Conservation (phyloP, 1,284 basidiomycete species). For the Megacollybia platyphylla region DNA sequence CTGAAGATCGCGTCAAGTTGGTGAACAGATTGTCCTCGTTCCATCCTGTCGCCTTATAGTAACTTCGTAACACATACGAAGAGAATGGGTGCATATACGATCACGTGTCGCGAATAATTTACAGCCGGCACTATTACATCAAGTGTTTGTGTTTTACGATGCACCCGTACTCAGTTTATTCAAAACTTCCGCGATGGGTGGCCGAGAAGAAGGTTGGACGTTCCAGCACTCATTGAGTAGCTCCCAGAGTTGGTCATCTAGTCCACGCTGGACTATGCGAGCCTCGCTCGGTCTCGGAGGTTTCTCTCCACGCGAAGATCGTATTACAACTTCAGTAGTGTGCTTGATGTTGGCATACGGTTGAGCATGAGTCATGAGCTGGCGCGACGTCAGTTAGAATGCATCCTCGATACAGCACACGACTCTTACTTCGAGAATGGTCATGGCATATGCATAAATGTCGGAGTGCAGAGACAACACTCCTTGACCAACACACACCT, state of each 20-base stretch:
- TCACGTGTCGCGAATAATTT: background rate
- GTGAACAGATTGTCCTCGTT: constrained; percentile 93
- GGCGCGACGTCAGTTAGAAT: background rate
- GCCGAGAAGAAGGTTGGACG: constrained; percentile 18
- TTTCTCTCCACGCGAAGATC: constrained; percentile 16
- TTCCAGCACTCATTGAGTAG: constrained; percentile 33
- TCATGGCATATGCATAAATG: constrained; percentile 30
- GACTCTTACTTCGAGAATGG: constrained; percentile 24
- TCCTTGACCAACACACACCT: constrained; percentile 36
- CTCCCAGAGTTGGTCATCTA: constrained; percentile 33
- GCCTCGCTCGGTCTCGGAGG: constrained; percentile 26
- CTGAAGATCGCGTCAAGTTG: constrained; percentile 81
- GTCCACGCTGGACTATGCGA: constrained; percentile 23
- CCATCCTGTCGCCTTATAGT: constrained; percentile 89
- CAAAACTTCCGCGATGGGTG: constrained; percentile 26
- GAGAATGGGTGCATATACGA: constrained; percentile 74
- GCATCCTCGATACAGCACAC: background rate
- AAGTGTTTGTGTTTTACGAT: background rate
- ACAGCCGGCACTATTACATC: background rate
- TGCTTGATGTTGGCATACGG: constrained; percentile 9
- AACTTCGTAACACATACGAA: constrained; percentile 79
- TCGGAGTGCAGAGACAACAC: constrained; percentile 34
- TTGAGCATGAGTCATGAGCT: constrained; percentile 9
- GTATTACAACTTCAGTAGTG: constrained; percentile 10
- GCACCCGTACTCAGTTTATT: background rate